A percentile compares a stretch with the other conserved stretches of the same genome.
These are phyloP conservation scores for Xylaria grammica DNA, from an alignment of 495 filamentous ascomycete species.

Conservation along the genomic window DNA sequence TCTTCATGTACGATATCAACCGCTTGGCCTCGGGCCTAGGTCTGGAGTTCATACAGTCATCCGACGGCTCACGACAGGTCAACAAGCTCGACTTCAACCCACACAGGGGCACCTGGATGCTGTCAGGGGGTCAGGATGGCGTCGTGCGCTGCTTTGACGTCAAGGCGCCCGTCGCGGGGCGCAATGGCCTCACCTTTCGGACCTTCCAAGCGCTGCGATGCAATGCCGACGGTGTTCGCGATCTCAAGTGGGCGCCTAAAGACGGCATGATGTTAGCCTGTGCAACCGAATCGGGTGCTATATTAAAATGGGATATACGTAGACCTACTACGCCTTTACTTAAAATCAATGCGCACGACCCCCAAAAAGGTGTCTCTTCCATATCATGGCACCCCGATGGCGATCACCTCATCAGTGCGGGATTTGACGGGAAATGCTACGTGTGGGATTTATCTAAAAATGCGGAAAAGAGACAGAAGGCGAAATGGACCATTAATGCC, in stretches of 20 bases:
- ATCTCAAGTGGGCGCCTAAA: constrained; percentile 86
- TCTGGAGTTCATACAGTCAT: constrained; percentile 71
- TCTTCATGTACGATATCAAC: constrained; percentile 84
- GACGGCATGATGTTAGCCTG: constrained; percentile 88
- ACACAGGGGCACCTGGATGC: constrained; percentile 71
- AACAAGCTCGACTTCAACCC: constrained; percentile 92
- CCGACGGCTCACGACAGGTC: constrained; percentile 88
- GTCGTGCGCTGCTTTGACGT: constrained; percentile 72
- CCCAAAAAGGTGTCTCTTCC: constrained; percentile 72
- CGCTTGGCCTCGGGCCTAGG: constrained; percentile 58
- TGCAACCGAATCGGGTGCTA: constrained; percentile 81
- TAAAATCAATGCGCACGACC: constrained; percentile 79
- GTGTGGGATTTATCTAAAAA: constrained; percentile 90
- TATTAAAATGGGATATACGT: constrained; percentile 64
- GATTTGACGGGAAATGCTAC: constrained; percentile 80
- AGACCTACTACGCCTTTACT: constrained; percentile 54
- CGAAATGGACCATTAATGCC: constrained; percentile 63
- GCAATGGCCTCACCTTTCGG: constrained; percentile 50
- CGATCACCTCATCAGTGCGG: constrained; percentile 83
- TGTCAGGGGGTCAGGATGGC: constrained; percentile 92
- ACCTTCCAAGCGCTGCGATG: constrained; percentile 51
- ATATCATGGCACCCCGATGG: constrained; percentile 98
- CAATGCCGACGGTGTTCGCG: constrained; percentile 77
- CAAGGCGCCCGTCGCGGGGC: constrained; percentile 42
- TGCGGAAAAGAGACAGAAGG: constrained; percentile 79